Conservation (phyloP, 371 early-diverging fungal genomes). For the Polyrhizophydium stewartii region DNA sequence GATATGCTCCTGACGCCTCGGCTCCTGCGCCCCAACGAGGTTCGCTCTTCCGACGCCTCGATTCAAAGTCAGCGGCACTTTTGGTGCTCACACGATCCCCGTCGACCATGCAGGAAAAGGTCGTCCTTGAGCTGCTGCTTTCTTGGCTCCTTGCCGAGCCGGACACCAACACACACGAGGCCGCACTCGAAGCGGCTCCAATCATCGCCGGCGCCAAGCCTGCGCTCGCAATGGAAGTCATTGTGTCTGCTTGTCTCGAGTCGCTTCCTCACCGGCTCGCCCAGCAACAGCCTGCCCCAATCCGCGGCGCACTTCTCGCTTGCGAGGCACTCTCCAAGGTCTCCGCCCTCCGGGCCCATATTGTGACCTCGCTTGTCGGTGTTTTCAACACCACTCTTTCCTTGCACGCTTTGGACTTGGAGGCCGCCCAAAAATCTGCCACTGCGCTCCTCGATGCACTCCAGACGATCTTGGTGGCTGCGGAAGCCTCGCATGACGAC, state of each 20-base stretch:
- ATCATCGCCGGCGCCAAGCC: neutral
- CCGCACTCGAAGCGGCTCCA: neutral
- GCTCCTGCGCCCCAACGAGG: constrained; percentile 10
- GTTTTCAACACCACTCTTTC: neutral
- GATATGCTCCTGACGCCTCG: constrained; percentile 11
- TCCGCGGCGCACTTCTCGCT: neutral
- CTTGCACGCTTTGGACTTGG: too few relatives aligned
- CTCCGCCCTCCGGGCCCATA: neutral
- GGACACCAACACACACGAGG: neutral
- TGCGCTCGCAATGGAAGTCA: too few relatives aligned
- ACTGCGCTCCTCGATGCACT: too few relatives aligned
- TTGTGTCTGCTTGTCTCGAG: too few relatives aligned
- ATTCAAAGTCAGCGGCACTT: too few relatives aligned
- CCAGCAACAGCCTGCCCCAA: too few relatives aligned
- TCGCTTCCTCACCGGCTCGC: too few relatives aligned
- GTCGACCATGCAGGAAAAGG: neutral
- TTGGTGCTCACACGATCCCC: too few relatives aligned
- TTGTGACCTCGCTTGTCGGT: neutral
- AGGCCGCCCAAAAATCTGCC: too few relatives aligned
- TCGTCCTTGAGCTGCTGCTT: neutral
- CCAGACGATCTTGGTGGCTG: too few relatives aligned
- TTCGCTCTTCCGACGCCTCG: too few relatives aligned
- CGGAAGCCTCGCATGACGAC: too few relatives aligned
- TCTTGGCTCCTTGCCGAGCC: neutral
- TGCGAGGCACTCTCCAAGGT: neutral